phyloP scores from a whole-genome alignment of 768 basidiomycete species.

The Collybiopsis confluens region DNA sequence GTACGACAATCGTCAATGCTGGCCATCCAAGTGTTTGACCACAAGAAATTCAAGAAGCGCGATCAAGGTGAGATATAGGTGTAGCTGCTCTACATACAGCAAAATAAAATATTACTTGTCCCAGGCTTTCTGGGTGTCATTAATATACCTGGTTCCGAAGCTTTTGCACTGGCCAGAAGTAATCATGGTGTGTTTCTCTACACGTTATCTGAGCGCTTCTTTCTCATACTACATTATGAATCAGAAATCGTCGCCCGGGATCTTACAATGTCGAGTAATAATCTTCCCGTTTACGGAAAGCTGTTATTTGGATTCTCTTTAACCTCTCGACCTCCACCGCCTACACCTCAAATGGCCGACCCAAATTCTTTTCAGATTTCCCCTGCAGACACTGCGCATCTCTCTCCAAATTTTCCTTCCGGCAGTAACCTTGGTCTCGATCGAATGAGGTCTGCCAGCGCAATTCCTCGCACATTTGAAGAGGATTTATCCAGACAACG shows the following conservation, averaged over 20 bases:
- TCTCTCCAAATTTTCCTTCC: neutral
- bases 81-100: constrained; percentile 27
- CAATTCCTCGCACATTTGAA: constrained; percentile 1
- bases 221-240: constrained; percentile 12
- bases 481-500: constrained; percentile 11
- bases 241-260: constrained; percentile 72
- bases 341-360: constrained; percentile 16
- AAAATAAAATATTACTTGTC: constrained; percentile 32
- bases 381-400: constrained; percentile 9
- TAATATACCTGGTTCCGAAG: constrained; percentile 52
- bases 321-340: constrained; percentile 26
- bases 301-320: constrained; percentile 62
- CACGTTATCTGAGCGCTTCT: constrained; percentile 9
- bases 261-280: constrained; percentile 69
- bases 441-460: constrained; percentile 5
- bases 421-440: neutral
- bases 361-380: constrained; percentile 9
- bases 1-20: constrained; percentile 74
- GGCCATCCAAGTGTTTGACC: constrained; percentile 86
- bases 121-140: constrained; percentile 58
- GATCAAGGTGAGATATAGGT: constrained; percentile 63
- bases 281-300: constrained; percentile 78
- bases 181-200: constrained; percentile 39
- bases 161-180: constrained; percentile 42
- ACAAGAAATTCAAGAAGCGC: constrained; percentile 80